Percentiles rank a stretch among this genome's conserved stretches.
These are phyloP conservation scores for Sindora glabra DNA, from an alignment of 306 rosid genomes.

Conservation along the genomic window DNA sequence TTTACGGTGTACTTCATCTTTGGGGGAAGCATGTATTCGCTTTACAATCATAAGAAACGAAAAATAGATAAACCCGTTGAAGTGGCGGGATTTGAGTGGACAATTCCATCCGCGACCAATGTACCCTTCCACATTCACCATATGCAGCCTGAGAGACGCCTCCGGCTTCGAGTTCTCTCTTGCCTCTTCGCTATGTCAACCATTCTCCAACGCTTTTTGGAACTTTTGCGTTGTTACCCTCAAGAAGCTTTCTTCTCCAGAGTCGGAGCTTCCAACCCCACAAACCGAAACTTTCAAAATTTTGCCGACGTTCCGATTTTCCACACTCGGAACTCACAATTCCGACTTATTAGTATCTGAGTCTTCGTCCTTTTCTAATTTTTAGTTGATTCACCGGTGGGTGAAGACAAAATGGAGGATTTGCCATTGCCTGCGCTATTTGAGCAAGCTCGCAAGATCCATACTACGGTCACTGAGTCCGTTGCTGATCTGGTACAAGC, in stretches of 20 bases:
- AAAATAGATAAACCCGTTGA: too few species aligned
- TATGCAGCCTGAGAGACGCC: not conserved
- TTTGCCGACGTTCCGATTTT: not conserved
- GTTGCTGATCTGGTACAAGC: conserved; percentile 57
- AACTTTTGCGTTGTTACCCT: not conserved
- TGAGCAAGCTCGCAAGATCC: conserved; percentile 81
- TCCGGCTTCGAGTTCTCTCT: not conserved
- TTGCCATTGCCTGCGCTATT: conserved; percentile 67
- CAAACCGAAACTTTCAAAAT: not conserved
- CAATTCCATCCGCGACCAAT: not conserved
- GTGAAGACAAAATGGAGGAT: conserved; percentile 50
- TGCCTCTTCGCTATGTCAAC: not conserved
- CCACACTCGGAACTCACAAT: not conserved
- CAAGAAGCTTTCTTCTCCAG: not conserved
- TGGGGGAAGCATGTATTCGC: too few species aligned
- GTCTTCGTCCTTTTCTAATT: not conserved
- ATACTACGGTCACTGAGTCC: conserved; percentile 51
- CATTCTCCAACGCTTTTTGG: not conserved
- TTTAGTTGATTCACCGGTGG: conserved; percentile 7
- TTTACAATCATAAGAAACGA: too few species aligned
- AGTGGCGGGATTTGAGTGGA: not conserved
- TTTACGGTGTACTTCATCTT: too few species aligned
- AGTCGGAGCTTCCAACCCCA: not conserved
- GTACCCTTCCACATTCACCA: not conserved
- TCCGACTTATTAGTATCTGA: not conserved